These are phyloP conservation scores for Mycena pura DNA, from an alignment of 768 basidiomycete genomes.

Conservation along the genomic window DNA sequence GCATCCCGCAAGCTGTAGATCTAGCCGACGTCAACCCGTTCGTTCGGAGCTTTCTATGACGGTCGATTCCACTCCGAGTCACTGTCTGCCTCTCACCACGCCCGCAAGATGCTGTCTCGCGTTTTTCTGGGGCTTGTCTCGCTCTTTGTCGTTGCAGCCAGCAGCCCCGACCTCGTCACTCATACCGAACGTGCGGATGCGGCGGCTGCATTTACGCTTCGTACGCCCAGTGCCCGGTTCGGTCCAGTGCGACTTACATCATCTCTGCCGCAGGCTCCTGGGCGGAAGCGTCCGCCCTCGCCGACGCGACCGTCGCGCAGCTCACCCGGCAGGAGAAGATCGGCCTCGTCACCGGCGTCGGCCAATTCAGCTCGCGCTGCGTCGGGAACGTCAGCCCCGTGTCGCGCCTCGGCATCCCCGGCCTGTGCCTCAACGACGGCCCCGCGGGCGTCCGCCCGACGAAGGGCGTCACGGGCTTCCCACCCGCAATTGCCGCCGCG, in stretches of 20 bases:
- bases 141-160: no score
- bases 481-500: slow-evolving; percentile 63
- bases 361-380: slow-evolving; percentile 52
- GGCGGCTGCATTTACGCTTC: background rate
- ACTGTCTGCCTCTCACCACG: no score
- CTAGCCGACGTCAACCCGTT: no score
- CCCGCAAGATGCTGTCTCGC: no score
- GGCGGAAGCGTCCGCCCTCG: slow-evolving; percentile 50
- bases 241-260: background rate
- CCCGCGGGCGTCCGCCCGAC: slow-evolving; percentile 52
- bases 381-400: slow-evolving; percentile 54
- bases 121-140: no score
- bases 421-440: slow-evolving; percentile 56
- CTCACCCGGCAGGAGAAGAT: slow-evolving; percentile 56
- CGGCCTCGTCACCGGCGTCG: slow-evolving; percentile 52
- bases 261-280: slow-evolving; percentile 46
- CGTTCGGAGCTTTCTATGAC: no score
- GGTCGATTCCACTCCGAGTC: no score
- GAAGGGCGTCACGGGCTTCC: slow-evolving; percentile 57
- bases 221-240: background rate
- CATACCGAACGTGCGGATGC: no score
- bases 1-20: no score
- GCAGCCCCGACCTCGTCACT: background rate
- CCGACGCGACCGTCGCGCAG: slow-evolving; percentile 41
- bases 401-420: slow-evolving; percentile 48